phyloP scores from a whole-genome alignment of 176 grass and related monocot species.

The Cenchrus fungigraminus region DNA sequence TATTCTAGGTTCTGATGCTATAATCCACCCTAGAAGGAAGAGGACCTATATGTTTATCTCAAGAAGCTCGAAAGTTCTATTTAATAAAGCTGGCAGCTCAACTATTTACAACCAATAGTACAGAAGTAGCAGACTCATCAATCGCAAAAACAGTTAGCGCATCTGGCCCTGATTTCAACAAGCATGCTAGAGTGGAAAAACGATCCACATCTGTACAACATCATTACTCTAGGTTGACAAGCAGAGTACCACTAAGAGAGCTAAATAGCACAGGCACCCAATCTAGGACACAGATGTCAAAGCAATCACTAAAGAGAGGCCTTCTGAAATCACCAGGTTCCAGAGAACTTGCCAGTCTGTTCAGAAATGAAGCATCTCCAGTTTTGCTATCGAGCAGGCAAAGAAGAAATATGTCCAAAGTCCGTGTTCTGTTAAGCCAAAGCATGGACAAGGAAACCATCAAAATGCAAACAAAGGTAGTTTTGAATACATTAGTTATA shows the following conservation, averaged over 20 bases:
- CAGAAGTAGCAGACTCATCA: constrained; percentile 42
- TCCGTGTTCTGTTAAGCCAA: constrained; percentile 79
- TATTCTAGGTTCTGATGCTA: constrained; percentile 41
- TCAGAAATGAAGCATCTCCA: constrained; percentile 42
- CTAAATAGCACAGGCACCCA: constrained; percentile 34
- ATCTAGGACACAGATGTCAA: constrained; percentile 35
- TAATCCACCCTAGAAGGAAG: constrained; percentile 56
- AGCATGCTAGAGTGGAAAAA: background rate
- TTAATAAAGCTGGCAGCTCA: constrained; percentile 46
- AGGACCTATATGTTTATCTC: constrained; percentile 54
- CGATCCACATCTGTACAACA: constrained; percentile 27
- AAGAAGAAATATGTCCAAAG: constrained; percentile 57
- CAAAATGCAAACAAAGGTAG: constrained; percentile 85
- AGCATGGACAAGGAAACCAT: constrained; percentile 71
- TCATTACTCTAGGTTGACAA: constrained; percentile 31
- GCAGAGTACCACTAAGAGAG: constrained; percentile 41
- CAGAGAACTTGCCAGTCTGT: constrained; percentile 59
- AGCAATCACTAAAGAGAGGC: constrained; percentile 41
- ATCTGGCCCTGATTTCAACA: background rate
- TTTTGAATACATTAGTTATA: background rate
- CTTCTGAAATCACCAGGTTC: constrained; percentile 45
- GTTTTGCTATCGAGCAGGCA: constrained; percentile 50
- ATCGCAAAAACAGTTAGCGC: constrained; percentile 33
- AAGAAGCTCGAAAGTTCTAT: constrained; percentile 41
- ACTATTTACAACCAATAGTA: constrained; percentile 11